Base-by-base conservation (phyloP, 1,284 basidiomycete species). In the Tylopilus orsonianus region DNA sequence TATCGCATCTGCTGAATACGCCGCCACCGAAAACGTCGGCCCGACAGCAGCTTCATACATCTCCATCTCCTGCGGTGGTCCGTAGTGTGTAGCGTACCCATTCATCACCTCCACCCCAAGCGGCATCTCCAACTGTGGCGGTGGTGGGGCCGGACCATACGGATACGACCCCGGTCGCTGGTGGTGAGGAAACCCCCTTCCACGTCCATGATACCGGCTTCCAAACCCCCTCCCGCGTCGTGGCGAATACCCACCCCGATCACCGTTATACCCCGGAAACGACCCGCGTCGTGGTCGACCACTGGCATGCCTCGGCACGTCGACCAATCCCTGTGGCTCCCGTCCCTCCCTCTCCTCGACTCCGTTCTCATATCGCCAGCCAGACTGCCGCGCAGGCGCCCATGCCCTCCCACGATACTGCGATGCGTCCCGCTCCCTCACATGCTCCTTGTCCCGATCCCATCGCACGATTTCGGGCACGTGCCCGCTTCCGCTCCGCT, bases 1-100 rank as follows among this genome's bases (percentile, higher is more conserved):
- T 41, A 78, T 79, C 9, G 78, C 68, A 59, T 93, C 89, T 18
- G 89, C 66, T 1, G 80, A 75, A 69, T 81, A 84, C 2, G 85
- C 77, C 8, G 29, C 7, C 7, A 9, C 8, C 13, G 29, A 13
- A 4, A 13, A 13, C 4, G 13, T 4, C 8, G 7, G 13, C 8
- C 8, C 29, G 4, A 14, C 62, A 29, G 64, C 39, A 22, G 60
- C 43, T 32, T 68, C 56, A 33, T 66, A 54, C n/a, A 53, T 44
- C 34, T 55, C 57, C 34, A 39, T 49, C 29, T 69, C 64, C 6
- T 8, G 10, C 6, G 60, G 56, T 0, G 47, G 53, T 18, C 38
- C 39, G 23, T 66, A 66, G 2, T 48, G 42, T 30, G 44, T 40
- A 20, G 61, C 52, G 39, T 65, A 66, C 16, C 54, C 60, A 30